phyloP scores from a whole-genome alignment of 352 stramenopile genomes.

The Phytopythium ostracodes region DNA sequence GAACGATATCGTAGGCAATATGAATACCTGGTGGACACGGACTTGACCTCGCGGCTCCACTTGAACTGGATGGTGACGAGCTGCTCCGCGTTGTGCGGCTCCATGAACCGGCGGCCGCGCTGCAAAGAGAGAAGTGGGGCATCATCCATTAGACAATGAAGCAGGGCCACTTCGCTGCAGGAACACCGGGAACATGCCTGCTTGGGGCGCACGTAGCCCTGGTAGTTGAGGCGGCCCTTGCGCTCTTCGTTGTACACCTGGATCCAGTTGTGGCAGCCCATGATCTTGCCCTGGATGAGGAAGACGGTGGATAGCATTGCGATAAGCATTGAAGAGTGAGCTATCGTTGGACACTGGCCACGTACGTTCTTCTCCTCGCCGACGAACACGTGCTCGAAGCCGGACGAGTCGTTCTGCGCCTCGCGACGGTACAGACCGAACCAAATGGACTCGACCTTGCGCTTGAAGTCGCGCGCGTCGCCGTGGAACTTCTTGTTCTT shows the following conservation, averaged over 20 bases:
- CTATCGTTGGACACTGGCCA: conserved; percentile 2
- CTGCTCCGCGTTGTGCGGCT: conserved; percentile 87
- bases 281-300: conserved; percentile 85
- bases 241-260: conserved; percentile 96
- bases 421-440: conserved; percentile 93
- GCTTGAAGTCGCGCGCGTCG: conserved; percentile 76
- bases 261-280: conserved; percentile 97
- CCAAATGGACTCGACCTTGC: conserved; percentile 93
- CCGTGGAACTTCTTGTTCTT: conserved; percentile 86
- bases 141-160: too few species aligned
- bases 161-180: too few species aligned
- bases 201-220: conserved; percentile 90
- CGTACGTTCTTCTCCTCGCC: conserved; percentile 92
- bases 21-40: conserved; percentile 82
- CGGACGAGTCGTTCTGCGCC: conserved; percentile 86
- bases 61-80: conserved; percentile 94
- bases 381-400: conserved; percentile 97
- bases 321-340: too few species aligned
- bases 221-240: conserved; percentile 91
- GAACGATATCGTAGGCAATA: background rate
- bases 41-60: conserved; percentile 88
- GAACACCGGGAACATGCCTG: conserved; percentile 19
- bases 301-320: too few species aligned
- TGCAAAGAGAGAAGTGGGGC: conserved; percentile 5
- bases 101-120: conserved; percentile 58